Evolutionary conservation across 2,329 filamentous ascomycete genomes (phyloP), one percentile per base, ranked within the genome.

Genomic region (Ophiosphaerella korrae): DNA sequence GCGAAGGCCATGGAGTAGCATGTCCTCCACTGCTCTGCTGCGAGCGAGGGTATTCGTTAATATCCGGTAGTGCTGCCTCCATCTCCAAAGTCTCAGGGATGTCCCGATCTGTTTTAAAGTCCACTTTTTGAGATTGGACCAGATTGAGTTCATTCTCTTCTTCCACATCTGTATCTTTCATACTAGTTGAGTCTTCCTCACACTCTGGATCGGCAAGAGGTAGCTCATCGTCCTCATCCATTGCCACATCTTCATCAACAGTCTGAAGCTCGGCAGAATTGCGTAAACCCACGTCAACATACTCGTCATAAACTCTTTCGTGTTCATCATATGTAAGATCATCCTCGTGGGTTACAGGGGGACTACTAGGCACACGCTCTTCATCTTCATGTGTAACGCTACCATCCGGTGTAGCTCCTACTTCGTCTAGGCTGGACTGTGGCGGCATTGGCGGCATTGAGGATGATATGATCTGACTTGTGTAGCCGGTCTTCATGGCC

Each of bases 291-390:
- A 57, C 60, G 9, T 70, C 69, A 18, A 56, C 60, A 37, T 64
- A 61, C 18, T 58, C 55, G 14, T 62, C 21, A 36, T 62, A 38
- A 14, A 14, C 29, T 23, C 18, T 16, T 16, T 46, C 45, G 29
- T 48, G 55, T 33, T 62, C 67, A 29, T 67, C 64, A 45, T 64
- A 63, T 0, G 48, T 60, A 5, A 64, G 42, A 16, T 63, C 64
- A 7, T 64, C 62, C 4, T 61, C 60, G 45, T 52, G 51, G 7
- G 50, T 9, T 29, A 68, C 42, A 9, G 72, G 72, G 11, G 72
- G 72, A 45, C 72, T 75, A 45, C 72, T 75, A 2, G 71, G 71
- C 24, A 75, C 68, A 21, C 69, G 61, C 13, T 67, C 63, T 39
- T 69, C 66, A 9, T 58, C 58, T 7, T 63, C 64, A 3, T 47